Conservation (phyloP, 2,329 filamentous ascomycete species). For the Fusarium devonianum region DNA sequence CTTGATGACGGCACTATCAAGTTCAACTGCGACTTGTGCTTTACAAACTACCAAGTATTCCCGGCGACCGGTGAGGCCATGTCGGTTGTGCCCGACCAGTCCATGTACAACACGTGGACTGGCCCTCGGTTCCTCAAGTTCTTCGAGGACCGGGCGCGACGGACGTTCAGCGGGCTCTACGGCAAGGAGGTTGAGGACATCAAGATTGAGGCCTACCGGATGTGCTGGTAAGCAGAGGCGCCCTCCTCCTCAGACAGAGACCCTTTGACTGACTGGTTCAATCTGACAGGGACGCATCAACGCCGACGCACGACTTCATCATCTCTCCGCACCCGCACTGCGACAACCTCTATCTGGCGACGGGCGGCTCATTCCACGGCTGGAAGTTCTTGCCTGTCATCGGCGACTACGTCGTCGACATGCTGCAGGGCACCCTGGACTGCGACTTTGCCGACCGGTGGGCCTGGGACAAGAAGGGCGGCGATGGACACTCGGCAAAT, state of each 20-base stretch:
- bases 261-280: slow-evolving; percentile 23
- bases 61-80: slow-evolving; percentile 58
- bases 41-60: slow-evolving; percentile 60
- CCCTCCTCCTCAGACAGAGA: slow-evolving; percentile 2
- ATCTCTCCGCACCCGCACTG: slow-evolving; percentile 60
- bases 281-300: slow-evolving; percentile 63
- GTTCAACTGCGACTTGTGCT: slow-evolving; percentile 66
- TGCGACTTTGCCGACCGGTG: slow-evolving; percentile 50
- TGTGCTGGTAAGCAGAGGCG: slow-evolving; percentile 52
- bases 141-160: slow-evolving; percentile 54
- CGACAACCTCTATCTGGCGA: slow-evolving; percentile 64
- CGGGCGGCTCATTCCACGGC: slow-evolving; percentile 69
- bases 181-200: slow-evolving; percentile 50
- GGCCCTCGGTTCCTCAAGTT: slow-evolving; percentile 48
- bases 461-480: slow-evolving; percentile 56
- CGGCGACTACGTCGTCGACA: slow-evolving; percentile 64
- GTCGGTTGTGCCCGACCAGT: slow-evolving; percentile 56
- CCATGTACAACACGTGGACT: slow-evolving; percentile 54
- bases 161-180: slow-evolving; percentile 52
- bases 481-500: slow-evolving; percentile 51
- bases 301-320: slow-evolving; percentile 68
- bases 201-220: slow-evolving; percentile 52
- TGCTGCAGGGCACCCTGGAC: slow-evolving; percentile 53
- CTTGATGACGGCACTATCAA: slow-evolving; percentile 61
- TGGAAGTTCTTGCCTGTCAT: slow-evolving; percentile 71